A percentile compares a stretch with the other conserved stretches of the same genome.
Evolutionary conservation across 306 rosid species (phyloP).

Genomic region (Oxytropis ochrocephala): DNA sequence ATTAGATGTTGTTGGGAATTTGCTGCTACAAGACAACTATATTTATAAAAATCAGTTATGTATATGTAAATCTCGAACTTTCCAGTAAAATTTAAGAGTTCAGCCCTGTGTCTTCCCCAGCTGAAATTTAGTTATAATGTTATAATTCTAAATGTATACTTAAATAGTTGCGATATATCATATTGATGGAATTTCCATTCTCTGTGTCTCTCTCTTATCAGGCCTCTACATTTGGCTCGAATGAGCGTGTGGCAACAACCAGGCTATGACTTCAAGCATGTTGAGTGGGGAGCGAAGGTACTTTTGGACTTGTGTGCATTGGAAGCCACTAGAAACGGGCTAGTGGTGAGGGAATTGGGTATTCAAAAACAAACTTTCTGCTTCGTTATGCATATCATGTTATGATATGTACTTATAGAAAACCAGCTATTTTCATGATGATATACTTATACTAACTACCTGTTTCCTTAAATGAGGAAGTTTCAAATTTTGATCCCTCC

Average conservation of each 20-base stretch:
- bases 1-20: not conserved
- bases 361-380: not conserved
- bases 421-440: not conserved
- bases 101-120: not conserved
- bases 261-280: slow-evolving; percentile 76
- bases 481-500: not conserved
- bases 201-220: slow-evolving; percentile 13
- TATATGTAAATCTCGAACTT: not conserved
- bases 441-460: not conserved
- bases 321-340: not conserved
- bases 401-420: not conserved
- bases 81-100: not conserved
- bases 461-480: not conserved
- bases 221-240: slow-evolving; percentile 59
- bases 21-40: not conserved
- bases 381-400: not conserved
- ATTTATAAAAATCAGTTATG: not conserved
- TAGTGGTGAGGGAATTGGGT: slow-evolving; percentile 1
- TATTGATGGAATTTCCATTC: slow-evolving; percentile 2
- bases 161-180: slow-evolving; percentile 1
- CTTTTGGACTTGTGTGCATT: not conserved
- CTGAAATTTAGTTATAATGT: not conserved
- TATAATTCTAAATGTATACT: not conserved
- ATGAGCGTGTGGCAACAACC: slow-evolving; percentile 60
- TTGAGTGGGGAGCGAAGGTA: slow-evolving; percentile 91